A percentile compares a stretch with the other conserved stretches of the same genome.
Evolutionary conservation across 2,329 filamentous ascomycete genomes (phyloP).

Genomic region (Cladophialophora psammophila): DNA sequence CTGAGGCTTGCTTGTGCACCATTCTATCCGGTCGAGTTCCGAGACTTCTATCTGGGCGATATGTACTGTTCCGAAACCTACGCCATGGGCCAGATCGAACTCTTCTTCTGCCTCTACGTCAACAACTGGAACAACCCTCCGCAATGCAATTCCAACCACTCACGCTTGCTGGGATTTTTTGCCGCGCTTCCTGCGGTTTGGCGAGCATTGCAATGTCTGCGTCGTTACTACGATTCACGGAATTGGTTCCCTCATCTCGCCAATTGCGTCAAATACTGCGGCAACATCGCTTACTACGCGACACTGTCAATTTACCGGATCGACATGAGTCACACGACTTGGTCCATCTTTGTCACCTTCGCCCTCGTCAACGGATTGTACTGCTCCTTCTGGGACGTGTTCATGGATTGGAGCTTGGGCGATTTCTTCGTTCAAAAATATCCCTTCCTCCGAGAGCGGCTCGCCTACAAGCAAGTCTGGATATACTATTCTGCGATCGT

Average conservation of each 20-base stretch:
- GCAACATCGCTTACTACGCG: slow-evolving; percentile 80
- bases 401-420: slow-evolving; percentile 95
- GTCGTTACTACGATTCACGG: slow-evolving; percentile 84
- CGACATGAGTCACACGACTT: slow-evolving; percentile 61
- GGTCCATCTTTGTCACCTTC: slow-evolving; percentile 78
- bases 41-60: slow-evolving; percentile 96
- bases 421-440: slow-evolving; percentile 72
- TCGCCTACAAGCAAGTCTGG: slow-evolving; percentile 80
- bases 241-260: slow-evolving; percentile 91
- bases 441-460: slow-evolving; percentile 74
- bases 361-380: slow-evolving; percentile 85
- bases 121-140: slow-evolving; percentile 74
- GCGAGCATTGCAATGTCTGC: slow-evolving; percentile 88
- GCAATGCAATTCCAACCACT: slow-evolving; percentile 86
- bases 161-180: slow-evolving; percentile 85
- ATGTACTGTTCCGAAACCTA: slow-evolving; percentile 98
- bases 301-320: slow-evolving; percentile 85
- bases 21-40: slow-evolving; percentile 91
- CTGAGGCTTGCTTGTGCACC: slow-evolving; percentile 86
- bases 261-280: slow-evolving; percentile 90
- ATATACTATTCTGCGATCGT: slow-evolving; percentile 87
- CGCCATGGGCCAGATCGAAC: slow-evolving; percentile 82
- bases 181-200: slow-evolving; percentile 82
- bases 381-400: slow-evolving; percentile 87
- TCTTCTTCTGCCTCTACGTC: slow-evolving; percentile 96